Evolutionary conservation across 129 eudicot genomes (phyloP).

Genomic region (Centrapalus pauciflorus): DNA sequence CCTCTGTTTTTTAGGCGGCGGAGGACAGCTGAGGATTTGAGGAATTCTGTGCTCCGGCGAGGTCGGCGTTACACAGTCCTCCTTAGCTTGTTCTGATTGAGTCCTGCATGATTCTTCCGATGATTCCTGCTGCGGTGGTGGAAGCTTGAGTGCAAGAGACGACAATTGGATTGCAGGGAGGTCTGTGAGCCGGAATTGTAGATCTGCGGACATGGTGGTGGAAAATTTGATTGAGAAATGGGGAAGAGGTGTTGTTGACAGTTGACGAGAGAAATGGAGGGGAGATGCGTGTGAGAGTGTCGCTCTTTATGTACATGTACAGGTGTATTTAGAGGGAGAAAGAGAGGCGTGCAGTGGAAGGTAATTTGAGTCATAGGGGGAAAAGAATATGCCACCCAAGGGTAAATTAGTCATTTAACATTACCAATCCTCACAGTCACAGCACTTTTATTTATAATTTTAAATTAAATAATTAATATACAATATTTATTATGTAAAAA

Average conservation of each 20-base stretch:
- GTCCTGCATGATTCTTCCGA: conserved; percentile 14
- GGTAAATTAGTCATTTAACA: conserved; percentile 6
- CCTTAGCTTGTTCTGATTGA: conserved; percentile 4
- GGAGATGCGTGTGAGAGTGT: conserved; percentile 30
- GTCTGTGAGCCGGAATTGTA: conserved; percentile 34
- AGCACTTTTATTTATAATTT: too few relatives aligned
- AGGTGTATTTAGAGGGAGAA: conserved; percentile 4
- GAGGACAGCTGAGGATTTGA: conserved; percentile 47
- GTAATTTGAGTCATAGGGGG: conserved; percentile 31
- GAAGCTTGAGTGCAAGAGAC: conserved; percentile 20
- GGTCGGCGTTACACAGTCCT: conserved; percentile 57
- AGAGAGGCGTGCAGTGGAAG: conserved; percentile 41
- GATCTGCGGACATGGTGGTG: conserved; percentile 66
- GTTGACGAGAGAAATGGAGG: conserved; percentile 6
- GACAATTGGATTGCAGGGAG: conserved; percentile 24
- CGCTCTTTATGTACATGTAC: conserved; percentile 15
- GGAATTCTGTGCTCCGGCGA: conserved; percentile 53
- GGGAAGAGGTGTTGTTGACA: neutral
- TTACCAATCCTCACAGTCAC: too few relatives aligned
- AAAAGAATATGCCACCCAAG: conserved; percentile 33
- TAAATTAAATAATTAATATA: too few relatives aligned
- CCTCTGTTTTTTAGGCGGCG: conserved; percentile 53
- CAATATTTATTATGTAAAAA: too few relatives aligned
- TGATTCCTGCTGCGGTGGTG: conserved; percentile 6
- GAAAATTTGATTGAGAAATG: neutral